Evolutionary conservation across 2,329 filamentous ascomycete genomes (phyloP), one percentile per base, ranked within the genome.

Genomic region (Exophiala sp.): DNA sequence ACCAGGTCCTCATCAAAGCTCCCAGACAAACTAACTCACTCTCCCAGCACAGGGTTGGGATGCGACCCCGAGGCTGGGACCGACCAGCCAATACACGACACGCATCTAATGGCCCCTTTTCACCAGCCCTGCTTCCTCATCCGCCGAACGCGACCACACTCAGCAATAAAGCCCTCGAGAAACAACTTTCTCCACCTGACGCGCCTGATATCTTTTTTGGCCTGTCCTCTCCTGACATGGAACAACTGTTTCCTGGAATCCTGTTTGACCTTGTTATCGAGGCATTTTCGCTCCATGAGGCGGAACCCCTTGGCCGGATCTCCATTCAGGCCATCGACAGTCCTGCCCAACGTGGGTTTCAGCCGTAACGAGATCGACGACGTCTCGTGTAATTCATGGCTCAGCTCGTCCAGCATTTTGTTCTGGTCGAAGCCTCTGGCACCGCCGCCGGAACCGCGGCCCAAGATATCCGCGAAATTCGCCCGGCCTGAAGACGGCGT

Each of bases 51-150:
- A n/a, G n/a, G n/a, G n/a, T n/a, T n/a, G n/a, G n/a, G n/a, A n/a
- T n/a, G n/a, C n/a, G n/a, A n/a, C n/a, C n/a, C n/a, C n/a, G n/a
- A n/a, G n/a, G n/a, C n/a, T n/a, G n/a, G n/a, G n/a, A n/a, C n/a
- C n/a, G n/a, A n/a, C n/a, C n/a, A n/a, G n/a, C n/a, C n/a, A n/a
- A n/a, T n/a, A n/a, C n/a, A n/a, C n/a, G n/a, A n/a, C n/a, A n/a
- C n/a, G n/a, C n/a, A n/a, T n/a, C n/a, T n/a, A n/a, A n/a, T n/a
- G 21, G 22, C 29, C 14, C 55, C 65, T 27, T 27, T 27, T 27
- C 24, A 74, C 71, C 71, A 74, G 10, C 71, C 71, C 62, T 74
- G 71, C 16, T 62, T 63, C 56, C 67, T 67, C 70, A 74, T 70
- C 46, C 64, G 64, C 58, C 70, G 60, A 48, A 73, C 70, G 60